phyloP scores from a whole-genome alignment of 495 filamentous ascomycete genomes.

The Aspergillus nanangensis region DNA sequence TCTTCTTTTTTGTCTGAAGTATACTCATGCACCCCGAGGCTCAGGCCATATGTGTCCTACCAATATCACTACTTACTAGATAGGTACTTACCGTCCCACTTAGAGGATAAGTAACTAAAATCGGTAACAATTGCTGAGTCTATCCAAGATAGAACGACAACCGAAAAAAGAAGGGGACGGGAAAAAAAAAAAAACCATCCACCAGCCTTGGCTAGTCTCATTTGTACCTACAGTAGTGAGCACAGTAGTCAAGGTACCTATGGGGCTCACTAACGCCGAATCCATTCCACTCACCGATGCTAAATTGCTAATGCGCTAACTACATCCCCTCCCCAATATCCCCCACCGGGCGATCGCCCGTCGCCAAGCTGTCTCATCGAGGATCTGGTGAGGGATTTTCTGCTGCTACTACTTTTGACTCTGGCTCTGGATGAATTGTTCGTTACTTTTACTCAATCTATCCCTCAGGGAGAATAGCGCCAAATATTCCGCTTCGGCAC shows the following conservation, averaged over 20 bases:
- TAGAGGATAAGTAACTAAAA: too few relatives aligned
- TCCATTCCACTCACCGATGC: constrained; percentile 6
- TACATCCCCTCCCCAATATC: constrained; percentile 4
- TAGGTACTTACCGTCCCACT: too few relatives aligned
- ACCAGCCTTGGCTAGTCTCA: not conserved
- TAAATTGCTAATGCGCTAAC: constrained; percentile 6
- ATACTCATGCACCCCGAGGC: too few relatives aligned
- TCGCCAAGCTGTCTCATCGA: constrained; percentile 28
- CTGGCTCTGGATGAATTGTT: too few relatives aligned
- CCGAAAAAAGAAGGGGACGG: not conserved
- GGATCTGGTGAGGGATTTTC: constrained; percentile 29
- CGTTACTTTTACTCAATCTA: too few relatives aligned
- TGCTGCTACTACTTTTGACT: constrained; percentile 7
- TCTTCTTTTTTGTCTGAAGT: too few relatives aligned
- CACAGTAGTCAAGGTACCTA: not conserved
- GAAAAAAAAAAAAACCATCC: not conserved
- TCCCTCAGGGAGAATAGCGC: too few relatives aligned
- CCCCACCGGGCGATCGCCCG: constrained; percentile 22
- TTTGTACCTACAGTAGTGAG: constrained; percentile 12
- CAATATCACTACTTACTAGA: too few relatives aligned
- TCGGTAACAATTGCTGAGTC: not conserved
- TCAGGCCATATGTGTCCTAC: too few relatives aligned
- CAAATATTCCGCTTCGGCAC: too few relatives aligned
- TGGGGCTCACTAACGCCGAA: constrained; percentile 1
- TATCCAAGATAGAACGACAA: not conserved